phyloP scores from a whole-genome alignment of 495 filamentous ascomycete species.

The Talaromyces wortmannii region DNA sequence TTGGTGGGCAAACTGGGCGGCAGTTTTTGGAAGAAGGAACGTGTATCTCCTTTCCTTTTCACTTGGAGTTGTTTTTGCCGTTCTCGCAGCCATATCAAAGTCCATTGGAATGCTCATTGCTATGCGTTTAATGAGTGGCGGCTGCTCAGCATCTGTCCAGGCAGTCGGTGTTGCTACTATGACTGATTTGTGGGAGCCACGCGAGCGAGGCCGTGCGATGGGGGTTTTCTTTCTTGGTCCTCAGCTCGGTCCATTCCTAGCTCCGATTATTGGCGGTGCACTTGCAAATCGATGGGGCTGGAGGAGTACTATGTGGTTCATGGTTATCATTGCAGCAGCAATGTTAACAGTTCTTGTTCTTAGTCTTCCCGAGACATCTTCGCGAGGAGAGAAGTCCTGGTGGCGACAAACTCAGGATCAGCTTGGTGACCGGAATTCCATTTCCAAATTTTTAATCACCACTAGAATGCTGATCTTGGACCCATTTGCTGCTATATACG shows the following conservation, averaged over 20 bases:
- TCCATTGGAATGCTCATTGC: slow-evolving; percentile 70
- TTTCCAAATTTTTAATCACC: neutral
- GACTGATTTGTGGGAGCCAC: slow-evolving; percentile 5
- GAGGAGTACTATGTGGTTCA: slow-evolving; percentile 7
- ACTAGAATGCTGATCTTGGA: slow-evolving; percentile 27
- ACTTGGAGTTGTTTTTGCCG: slow-evolving; percentile 58
- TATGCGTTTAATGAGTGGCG: slow-evolving; percentile 68
- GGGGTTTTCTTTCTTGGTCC: slow-evolving; percentile 6
- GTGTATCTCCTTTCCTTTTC: slow-evolving; percentile 70
- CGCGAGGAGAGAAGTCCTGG: neutral
- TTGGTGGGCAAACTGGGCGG: slow-evolving; percentile 77
- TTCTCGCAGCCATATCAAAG: slow-evolving; percentile 56
- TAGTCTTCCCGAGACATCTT: slow-evolving; percentile 15
- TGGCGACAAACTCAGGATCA: neutral
- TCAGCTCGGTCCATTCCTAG: slow-evolving; percentile 4
- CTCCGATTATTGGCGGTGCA: slow-evolving; percentile 9
- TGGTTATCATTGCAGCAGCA: neutral
- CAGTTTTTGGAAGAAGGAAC: slow-evolving; percentile 60
- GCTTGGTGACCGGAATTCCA: slow-evolving; percentile 19
- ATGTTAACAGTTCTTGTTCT: slow-evolving; percentile 5
- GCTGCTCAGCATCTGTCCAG: slow-evolving; percentile 37
- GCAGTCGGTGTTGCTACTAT: slow-evolving; percentile 4
- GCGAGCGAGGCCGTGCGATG: slow-evolving; percentile 8
- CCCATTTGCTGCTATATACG: neutral
- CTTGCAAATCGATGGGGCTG: slow-evolving; percentile 4